Conservation (phyloP, 179 eudicot species). For the Heliamphora pulchella region DNA sequence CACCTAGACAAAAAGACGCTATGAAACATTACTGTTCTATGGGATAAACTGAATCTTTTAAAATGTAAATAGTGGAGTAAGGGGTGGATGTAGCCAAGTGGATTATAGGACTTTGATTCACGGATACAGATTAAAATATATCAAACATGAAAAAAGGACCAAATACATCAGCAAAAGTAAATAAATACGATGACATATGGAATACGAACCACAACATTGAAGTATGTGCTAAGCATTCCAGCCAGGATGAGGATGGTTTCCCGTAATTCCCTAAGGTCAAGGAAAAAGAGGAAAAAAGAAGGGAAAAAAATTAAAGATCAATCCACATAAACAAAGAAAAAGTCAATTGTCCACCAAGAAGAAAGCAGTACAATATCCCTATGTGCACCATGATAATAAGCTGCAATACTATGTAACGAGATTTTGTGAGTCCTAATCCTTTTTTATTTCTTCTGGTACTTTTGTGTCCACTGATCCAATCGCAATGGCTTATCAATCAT, state of each 20-base stretch:
- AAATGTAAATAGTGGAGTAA: too few species aligned
- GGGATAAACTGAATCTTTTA: too few species aligned
- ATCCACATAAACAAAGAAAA: background rate
- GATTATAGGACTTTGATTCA: too few species aligned
- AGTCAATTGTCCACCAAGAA: constrained; percentile 6
- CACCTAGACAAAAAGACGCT: too few species aligned
- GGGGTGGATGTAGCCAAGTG: too few species aligned
- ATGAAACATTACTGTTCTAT: too few species aligned
- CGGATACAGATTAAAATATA: background rate
- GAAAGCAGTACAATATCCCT: constrained; percentile 9
- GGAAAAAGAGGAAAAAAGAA: constrained; percentile 7
- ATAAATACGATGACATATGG: background rate
- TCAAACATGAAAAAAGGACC: background rate
- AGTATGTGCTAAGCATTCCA: constrained; percentile 88
- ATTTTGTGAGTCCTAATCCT: background rate
- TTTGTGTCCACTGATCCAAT: background rate
- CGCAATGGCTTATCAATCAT: background rate
- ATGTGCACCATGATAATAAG: background rate
- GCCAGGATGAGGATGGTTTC: constrained; percentile 58
- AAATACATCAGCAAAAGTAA: background rate
- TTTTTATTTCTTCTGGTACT: background rate
- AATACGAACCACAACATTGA: constrained; percentile 70
- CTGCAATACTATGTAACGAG: background rate
- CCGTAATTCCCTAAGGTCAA: constrained; percentile 59
- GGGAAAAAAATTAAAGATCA: constrained; percentile 12